Evolutionary conservation across 371 early-diverging fungal species (phyloP), one percentile per base, ranked within the genome.

Genomic region (Quaeritorhiza haematococci): DNA sequence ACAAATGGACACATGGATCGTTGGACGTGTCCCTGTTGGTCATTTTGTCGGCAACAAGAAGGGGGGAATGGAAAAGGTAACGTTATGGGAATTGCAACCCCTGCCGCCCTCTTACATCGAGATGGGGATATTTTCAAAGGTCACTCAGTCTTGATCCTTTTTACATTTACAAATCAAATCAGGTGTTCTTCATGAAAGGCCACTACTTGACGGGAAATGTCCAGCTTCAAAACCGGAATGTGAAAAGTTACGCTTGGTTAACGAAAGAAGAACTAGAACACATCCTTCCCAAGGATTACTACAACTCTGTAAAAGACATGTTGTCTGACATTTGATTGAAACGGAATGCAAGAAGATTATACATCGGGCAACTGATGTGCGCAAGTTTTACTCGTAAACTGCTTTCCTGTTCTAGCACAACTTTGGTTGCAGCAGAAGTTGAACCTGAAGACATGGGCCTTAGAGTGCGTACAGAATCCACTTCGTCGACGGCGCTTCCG

Each of bases 121-220:
- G 26, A 19, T 3, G 23, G 13, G 47, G 13, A 13, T 15, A 43
- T n/a, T 62, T 43, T 43, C 21, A 30, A 32, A 61, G 33, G 6
- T 49, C n/a, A 3, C 45, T 46, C 15, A 27, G 23, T n/a, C 24
- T 52, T 28, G 38, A 15, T n/a, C 13, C 24, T 30, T 56, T 1
- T 23, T 29, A 26, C 15, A 1, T 29, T 42, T 38, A 8, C 21
- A 35, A 30, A 45, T 42, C 45, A 41, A 19, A 62, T 5, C 35
- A 84, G 79, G 74, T 81, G 19, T 89, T 94, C 71, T 92, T 86
- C 66, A 84, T 94, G 85, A 91, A 91, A 69, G 91, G 87, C 3
- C 88, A 91, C 57, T 82, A 92, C 50, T 82, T 86, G 54, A 81
- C 88, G 21, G 94, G 94, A 27, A 84, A 87, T 64, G 86, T 76